Percentiles rank a stretch among this genome's conserved stretches.
Evolutionary conservation across 2,329 filamentous ascomycete species (phyloP).

Genomic region (Elsinoe perseae): DNA sequence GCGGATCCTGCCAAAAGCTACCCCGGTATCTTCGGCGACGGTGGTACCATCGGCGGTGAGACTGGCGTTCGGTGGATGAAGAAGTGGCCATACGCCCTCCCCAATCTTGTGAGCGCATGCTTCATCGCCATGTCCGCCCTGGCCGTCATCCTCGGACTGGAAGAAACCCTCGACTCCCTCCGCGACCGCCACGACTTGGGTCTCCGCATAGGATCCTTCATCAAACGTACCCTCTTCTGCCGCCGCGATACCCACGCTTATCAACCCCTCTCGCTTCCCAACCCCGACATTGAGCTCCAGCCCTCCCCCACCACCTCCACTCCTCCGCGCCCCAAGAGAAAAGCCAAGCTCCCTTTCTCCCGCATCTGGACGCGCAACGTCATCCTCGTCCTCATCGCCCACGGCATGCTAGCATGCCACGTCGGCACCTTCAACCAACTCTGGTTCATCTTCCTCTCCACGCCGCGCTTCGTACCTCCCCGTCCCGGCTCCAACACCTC

Average conservation of each 20-base stretch:
- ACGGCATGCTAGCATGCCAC: conserved; percentile 41
- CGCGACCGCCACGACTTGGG: conserved; percentile 36
- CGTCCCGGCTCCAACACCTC: conserved; percentile 17
- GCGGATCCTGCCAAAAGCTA: conserved; percentile 58
- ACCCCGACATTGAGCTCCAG: conserved; percentile 26
- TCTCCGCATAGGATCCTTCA: conserved; percentile 33
- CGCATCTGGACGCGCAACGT: conserved; percentile 43
- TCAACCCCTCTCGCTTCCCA: conserved; percentile 19
- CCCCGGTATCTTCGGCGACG: conserved; percentile 55
- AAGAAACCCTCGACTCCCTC: conserved; percentile 48
- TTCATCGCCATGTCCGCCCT: conserved; percentile 51
- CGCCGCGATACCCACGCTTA: conserved; percentile 27
- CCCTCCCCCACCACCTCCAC: conserved; percentile 25
- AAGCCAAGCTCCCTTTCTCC: conserved; percentile 37
- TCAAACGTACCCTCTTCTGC: conserved; percentile 31
- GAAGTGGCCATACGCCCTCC: conserved; percentile 60
- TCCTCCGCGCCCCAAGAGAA: conserved; percentile 19
- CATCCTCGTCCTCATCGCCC: conserved; percentile 36
- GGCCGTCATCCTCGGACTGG: conserved; percentile 55
- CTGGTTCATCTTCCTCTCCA: conserved; percentile 45
- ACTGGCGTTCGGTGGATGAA: conserved; percentile 57
- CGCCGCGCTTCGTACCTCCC: conserved; percentile 32
- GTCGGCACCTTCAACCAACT: conserved; percentile 43
- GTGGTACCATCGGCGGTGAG: conserved; percentile 49
- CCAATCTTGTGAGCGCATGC: conserved; percentile 57